Conservation (phyloP, 495 filamentous ascomycete species). For the Cercophora scortea region DNA sequence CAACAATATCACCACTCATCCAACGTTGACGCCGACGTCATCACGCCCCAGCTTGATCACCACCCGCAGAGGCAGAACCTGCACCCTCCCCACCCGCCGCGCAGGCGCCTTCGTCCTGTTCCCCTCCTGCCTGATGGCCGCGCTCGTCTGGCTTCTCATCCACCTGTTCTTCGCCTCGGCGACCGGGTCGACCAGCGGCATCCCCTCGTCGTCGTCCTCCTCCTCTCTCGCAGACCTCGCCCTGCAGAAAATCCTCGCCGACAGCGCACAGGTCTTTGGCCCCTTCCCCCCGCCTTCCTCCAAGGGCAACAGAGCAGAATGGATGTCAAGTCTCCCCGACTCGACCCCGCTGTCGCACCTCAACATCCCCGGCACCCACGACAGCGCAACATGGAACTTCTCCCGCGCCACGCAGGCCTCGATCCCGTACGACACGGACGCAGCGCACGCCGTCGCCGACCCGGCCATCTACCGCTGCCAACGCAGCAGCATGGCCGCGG, state of each 20-base stretch:
- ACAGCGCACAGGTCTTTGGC: slow-evolving; percentile 37
- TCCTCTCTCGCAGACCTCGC: slow-evolving; percentile 26
- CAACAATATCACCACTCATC: too few relatives aligned
- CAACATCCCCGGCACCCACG: slow-evolving; percentile 48
- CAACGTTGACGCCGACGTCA: too few relatives aligned
- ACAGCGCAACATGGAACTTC: slow-evolving; percentile 50
- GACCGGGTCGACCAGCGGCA: not conserved
- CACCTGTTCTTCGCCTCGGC: not conserved
- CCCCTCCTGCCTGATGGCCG: not conserved
- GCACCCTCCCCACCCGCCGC: too few relatives aligned
- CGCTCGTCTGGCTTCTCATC: not conserved
- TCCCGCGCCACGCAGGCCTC: slow-evolving; percentile 32
- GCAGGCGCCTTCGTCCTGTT: too few relatives aligned
- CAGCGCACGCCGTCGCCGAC: slow-evolving; percentile 2
- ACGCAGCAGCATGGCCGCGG: slow-evolving; percentile 22
- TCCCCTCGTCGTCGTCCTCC: not conserved
- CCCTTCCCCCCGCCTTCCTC: slow-evolving; percentile 1
- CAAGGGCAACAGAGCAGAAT: slow-evolving; percentile 15
- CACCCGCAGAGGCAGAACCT: too few relatives aligned
- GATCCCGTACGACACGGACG: slow-evolving; percentile 23
- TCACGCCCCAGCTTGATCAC: too few relatives aligned
- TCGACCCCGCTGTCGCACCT: slow-evolving; percentile 35
- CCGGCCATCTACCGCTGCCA: slow-evolving; percentile 38
- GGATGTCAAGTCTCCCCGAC: slow-evolving; percentile 42
- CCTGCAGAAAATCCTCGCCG: slow-evolving; percentile 33